A percentile compares a stretch with the other conserved stretches of the same genome.
phyloP scores from a whole-genome alignment of 2,329 filamentous ascomycete species.

The Fusarium secorum region DNA sequence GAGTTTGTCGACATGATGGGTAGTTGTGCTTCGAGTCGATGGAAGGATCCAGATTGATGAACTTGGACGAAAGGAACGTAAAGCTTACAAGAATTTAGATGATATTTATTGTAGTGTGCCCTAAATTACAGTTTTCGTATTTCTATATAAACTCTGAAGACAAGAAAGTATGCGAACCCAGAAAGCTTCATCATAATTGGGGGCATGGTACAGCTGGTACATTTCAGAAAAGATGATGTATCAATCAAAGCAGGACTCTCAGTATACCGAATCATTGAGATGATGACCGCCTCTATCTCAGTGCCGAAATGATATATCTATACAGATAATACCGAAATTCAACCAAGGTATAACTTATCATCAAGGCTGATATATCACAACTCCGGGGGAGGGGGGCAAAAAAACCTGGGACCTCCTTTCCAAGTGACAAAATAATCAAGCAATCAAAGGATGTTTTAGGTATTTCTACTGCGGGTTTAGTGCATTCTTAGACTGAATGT shows the following conservation, averaged over 20 bases:
- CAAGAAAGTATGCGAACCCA: neutral
- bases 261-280: neutral
- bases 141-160: neutral
- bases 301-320: neutral
- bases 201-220: no score
- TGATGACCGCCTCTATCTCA: neutral
- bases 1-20: neutral
- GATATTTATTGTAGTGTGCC: neutral
- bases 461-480: accelerated
- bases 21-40: neutral
- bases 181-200: neutral
- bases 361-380: neutral
- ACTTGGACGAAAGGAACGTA: neutral
- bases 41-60: neutral
- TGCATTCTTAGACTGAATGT: accelerated
- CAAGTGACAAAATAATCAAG: accelerated
- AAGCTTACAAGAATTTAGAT: neutral
- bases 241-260: neutral
- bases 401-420: accelerated
- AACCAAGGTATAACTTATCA: neutral
- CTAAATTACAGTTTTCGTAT: neutral
- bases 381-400: neutral
- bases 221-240: neutral
- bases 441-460: accelerated
- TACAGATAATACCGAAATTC: neutral